Conservation (phyloP, 495 filamentous ascomycete genomes). For the Talaromyces proteolyticus region DNA sequence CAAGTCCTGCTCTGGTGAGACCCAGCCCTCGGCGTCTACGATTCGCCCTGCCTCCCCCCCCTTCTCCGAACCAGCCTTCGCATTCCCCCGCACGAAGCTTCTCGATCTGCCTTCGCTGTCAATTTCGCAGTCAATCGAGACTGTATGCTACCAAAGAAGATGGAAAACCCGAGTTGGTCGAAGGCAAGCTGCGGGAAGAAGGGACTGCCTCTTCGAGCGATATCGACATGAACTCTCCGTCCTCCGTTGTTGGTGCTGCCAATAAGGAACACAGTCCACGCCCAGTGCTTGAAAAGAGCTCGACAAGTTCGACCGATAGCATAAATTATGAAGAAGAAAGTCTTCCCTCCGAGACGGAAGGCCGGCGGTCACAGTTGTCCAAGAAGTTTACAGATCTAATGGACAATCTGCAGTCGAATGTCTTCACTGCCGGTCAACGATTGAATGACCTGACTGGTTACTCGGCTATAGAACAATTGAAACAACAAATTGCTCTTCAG, state of each 20-base stretch:
- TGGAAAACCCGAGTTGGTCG: slow-evolving; percentile 5
- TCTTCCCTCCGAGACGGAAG: slow-evolving; percentile 75
- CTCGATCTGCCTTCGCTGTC: slow-evolving; percentile 33
- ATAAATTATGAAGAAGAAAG: slow-evolving; percentile 12
- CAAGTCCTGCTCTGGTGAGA: background rate
- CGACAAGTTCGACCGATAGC: background rate
- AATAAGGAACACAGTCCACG: background rate
- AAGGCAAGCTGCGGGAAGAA: slow-evolving; percentile 15
- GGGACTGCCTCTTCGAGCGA: slow-evolving; percentile 7
- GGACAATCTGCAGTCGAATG: slow-evolving; percentile 81
- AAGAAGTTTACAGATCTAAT: slow-evolving; percentile 73
- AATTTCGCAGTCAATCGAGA: slow-evolving; percentile 24
- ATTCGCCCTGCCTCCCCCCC: background rate
- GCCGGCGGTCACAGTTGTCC: slow-evolving; percentile 62
- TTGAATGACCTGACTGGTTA: slow-evolving; percentile 95
- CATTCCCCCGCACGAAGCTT: slow-evolving; percentile 17
- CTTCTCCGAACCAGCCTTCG: slow-evolving; percentile 7
- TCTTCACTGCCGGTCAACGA: slow-evolving; percentile 77
- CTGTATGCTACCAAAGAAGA: slow-evolving; percentile 18
- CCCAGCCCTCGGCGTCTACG: background rate
- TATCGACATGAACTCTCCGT: background rate
- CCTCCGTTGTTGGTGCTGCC: too few relatives aligned
- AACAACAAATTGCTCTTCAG: slow-evolving; percentile 64
- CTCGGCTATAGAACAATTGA: slow-evolving; percentile 82
- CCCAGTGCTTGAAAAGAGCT: background rate